These are phyloP conservation scores for Ampelomyces quisqualis DNA, from an alignment of 2,329 filamentous ascomycete species.

Conservation along the genomic window DNA sequence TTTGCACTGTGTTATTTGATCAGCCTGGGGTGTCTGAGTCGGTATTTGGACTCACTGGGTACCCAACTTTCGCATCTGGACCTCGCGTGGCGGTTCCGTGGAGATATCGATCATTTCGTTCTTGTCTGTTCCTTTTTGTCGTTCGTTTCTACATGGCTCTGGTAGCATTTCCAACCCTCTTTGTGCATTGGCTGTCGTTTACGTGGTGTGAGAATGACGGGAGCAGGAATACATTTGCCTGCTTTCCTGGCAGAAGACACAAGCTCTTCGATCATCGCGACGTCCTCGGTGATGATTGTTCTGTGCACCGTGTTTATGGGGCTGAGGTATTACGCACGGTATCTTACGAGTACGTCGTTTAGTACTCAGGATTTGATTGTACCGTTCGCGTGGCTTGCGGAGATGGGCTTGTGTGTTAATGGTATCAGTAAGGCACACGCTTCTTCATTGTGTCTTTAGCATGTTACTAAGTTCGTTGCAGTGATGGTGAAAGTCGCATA, in stretches of 20 bases:
- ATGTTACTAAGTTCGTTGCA: constrained; percentile 2
- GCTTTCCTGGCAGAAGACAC: constrained; percentile 19
- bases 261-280: constrained; percentile 16
- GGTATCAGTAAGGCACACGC: constrained; percentile 20
- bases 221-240: too few relatives aligned
- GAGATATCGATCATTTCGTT: constrained; percentile 1
- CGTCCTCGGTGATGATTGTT: constrained; percentile 20
- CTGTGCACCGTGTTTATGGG: constrained; percentile 23
- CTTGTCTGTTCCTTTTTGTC: constrained; percentile 1
- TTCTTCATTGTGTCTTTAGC: not conserved
- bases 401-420: constrained; percentile 22
- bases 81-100: too few relatives aligned
- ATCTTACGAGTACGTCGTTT: constrained; percentile 17
- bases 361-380: constrained; percentile 23
- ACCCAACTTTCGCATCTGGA: too few relatives aligned
- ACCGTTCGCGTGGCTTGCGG: constrained; percentile 25
- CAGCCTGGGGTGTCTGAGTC: not conserved
- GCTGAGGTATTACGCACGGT: constrained; percentile 26
- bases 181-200: too few relatives aligned
- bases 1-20: constrained; percentile 4
- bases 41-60: not conserved
- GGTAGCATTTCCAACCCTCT: too few relatives aligned
- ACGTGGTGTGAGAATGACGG: too few relatives aligned
- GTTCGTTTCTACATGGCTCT: constrained; percentile 11
- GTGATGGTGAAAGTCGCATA: constrained; percentile 27